phyloP scores from a whole-genome alignment of 768 basidiomycete species.

The Lentinula aciculospora region DNA sequence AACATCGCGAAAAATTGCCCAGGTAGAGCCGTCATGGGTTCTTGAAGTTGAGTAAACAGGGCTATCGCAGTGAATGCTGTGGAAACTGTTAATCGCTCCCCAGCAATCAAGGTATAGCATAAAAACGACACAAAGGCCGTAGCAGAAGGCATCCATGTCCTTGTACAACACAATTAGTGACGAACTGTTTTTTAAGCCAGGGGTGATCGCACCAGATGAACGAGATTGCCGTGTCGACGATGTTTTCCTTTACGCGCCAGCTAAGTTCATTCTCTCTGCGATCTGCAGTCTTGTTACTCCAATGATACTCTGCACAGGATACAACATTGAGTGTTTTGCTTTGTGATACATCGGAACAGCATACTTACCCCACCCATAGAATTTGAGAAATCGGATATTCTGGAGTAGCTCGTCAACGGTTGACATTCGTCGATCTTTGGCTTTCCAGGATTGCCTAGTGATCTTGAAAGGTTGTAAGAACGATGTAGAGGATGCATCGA shows the following conservation, averaged over 20 bases:
- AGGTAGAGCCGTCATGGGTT: constrained; percentile 60
- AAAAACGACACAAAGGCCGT: constrained; percentile 59
- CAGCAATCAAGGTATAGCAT: constrained; percentile 62
- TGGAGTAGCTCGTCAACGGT: constrained; percentile 74
- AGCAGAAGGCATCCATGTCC: constrained; percentile 71
- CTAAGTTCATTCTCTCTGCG: constrained; percentile 58
- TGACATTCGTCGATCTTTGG: constrained; percentile 64
- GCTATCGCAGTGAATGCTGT: constrained; percentile 80
- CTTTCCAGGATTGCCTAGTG: constrained; percentile 51
- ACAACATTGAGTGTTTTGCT: neutral
- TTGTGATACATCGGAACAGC: neutral
- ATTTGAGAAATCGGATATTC: constrained; percentile 68
- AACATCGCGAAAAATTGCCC: constrained; percentile 60
- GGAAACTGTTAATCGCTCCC: constrained; percentile 64
- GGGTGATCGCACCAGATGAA: constrained; percentile 55
- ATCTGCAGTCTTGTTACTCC: constrained; percentile 47
- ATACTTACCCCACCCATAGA: constrained; percentile 66
- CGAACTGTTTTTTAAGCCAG: neutral
- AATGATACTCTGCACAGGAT: constrained; percentile 43
- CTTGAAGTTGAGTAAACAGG: constrained; percentile 67
- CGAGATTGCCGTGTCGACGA: constrained; percentile 52
- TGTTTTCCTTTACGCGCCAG: constrained; percentile 63
- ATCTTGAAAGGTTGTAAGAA: constrained; percentile 30
- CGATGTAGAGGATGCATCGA: neutral
- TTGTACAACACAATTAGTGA: constrained; percentile 15